Percentiles rank a stretch among this genome's conserved stretches.
These are phyloP conservation scores for Lactarius hatsudake DNA, from an alignment of 768 basidiomycete species.

Conservation along the genomic window DNA sequence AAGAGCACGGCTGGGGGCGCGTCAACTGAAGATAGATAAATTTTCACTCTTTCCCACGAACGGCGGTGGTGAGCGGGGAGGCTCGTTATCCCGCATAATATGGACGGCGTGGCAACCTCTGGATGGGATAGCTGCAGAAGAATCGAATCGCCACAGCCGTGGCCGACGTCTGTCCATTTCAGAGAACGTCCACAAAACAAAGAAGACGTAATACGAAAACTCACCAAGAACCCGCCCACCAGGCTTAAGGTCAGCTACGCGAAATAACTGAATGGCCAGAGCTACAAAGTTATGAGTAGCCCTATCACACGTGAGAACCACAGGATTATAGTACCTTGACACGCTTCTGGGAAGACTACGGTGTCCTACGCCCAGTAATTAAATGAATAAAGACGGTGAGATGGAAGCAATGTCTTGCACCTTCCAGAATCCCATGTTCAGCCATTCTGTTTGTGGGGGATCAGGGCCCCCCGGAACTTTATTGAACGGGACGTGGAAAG, in stretches of 20 bases:
- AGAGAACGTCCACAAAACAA: background rate
- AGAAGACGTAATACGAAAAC: slow-evolving; percentile 9
- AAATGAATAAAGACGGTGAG: background rate
- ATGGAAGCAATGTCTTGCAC: slow-evolving; percentile 34
- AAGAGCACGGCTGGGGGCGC: slow-evolving; percentile 38
- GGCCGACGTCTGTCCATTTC: slow-evolving; percentile 55
- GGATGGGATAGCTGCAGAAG: slow-evolving; percentile 50
- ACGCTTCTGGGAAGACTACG: slow-evolving; percentile 53
- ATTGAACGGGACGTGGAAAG: slow-evolving; percentile 58
- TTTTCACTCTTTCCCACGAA: slow-evolving; percentile 41
- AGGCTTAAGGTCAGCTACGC: slow-evolving; percentile 40
- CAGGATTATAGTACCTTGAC: slow-evolving; percentile 44
- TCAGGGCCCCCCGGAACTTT: slow-evolving; percentile 36
- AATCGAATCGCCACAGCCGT: slow-evolving; percentile 67
- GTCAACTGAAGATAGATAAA: slow-evolving; percentile 12
- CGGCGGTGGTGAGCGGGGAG: slow-evolving; percentile 48
- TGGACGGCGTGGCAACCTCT: slow-evolving; percentile 44
- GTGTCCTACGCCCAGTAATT: slow-evolving; percentile 40
- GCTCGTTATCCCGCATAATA: slow-evolving; percentile 57
- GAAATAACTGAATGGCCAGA: slow-evolving; percentile 52
- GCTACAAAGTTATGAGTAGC: slow-evolving; percentile 32
- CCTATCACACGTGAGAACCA: background rate
- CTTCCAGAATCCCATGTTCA: slow-evolving; percentile 73
- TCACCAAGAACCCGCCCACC: slow-evolving; percentile 54
- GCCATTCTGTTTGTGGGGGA: slow-evolving; percentile 58